These are phyloP conservation scores for Conringia planisiliqua DNA, from an alignment of 345 rosid genomes.

Conservation along the genomic window DNA sequence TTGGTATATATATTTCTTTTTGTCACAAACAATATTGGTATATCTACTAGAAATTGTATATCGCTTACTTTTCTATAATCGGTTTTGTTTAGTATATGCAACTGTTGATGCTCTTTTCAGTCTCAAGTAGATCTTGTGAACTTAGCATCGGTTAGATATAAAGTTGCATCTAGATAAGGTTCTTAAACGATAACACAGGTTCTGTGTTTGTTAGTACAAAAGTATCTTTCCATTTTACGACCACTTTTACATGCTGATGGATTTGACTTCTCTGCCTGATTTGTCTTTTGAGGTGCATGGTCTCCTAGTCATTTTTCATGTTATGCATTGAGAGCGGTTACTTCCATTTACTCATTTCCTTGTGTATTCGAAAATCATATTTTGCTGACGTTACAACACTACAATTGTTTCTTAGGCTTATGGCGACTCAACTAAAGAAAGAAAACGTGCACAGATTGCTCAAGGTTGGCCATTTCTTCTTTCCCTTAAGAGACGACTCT, in stretches of 20 bases:
- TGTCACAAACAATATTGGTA: not conserved
- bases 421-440: conserved; percentile 92
- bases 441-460: conserved; percentile 87
- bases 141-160: not conserved
- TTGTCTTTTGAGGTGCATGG: conserved; percentile 3
- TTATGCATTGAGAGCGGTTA: not conserved
- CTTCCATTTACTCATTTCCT: not conserved
- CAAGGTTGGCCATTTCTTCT: conserved; percentile 60
- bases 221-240: not conserved
- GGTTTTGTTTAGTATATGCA: not conserved
- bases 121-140: not conserved
- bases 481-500: not conserved
- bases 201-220: not conserved
- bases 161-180: not conserved
- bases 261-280: not conserved
- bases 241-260: not conserved
- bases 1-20: not conserved
- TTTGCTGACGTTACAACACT: conserved; percentile 15
- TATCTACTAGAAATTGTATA: not conserved
- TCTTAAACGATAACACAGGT: not conserved
- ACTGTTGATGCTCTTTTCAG: not conserved
- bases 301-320: not conserved
- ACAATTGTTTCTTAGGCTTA: conserved; percentile 57
- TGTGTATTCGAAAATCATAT: conserved; percentile 9
- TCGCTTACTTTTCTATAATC: not conserved